Conservation (phyloP, 2,329 filamentous ascomycete genomes). For the Fusarium sp. region DNA sequence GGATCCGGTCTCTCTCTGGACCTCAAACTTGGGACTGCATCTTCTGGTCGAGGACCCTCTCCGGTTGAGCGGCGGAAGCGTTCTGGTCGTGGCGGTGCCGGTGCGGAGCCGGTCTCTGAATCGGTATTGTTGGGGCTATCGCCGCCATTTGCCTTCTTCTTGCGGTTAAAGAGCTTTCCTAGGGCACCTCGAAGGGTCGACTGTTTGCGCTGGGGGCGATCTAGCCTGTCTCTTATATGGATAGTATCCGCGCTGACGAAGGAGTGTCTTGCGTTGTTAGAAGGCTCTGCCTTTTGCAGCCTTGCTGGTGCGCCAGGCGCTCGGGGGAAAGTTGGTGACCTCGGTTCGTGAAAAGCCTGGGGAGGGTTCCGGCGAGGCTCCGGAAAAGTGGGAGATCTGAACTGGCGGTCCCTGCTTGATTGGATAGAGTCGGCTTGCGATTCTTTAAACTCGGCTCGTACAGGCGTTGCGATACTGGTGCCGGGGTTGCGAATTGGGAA, state of each 20-base stretch:
- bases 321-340: constrained; percentile 14
- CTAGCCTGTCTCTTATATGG: constrained; percentile 31
- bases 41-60: constrained; percentile 27
- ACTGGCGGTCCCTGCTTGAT: constrained; percentile 19
- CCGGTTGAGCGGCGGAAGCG: constrained; percentile 33
- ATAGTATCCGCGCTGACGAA: constrained; percentile 51
- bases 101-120: constrained; percentile 36
- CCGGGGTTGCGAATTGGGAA: constrained; percentile 60
- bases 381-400: constrained; percentile 28
- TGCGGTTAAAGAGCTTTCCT: constrained; percentile 65
- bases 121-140: constrained; percentile 38
- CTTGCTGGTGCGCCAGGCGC: constrained; percentile 27
- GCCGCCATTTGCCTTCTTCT: constrained; percentile 53
- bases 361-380: constrained; percentile 29
- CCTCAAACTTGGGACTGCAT: constrained; percentile 24
- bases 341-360: constrained; percentile 21
- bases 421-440: constrained; percentile 22
- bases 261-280: constrained; percentile 58
- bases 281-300: constrained; percentile 41
- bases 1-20: constrained; percentile 37
- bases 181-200: constrained; percentile 64
- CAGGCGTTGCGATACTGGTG: constrained; percentile 47
- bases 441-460: constrained; percentile 41
- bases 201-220: constrained; percentile 61
- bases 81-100: constrained; percentile 40